phyloP scores from a whole-genome alignment of 495 filamentous ascomycete species.

The Poronia punctata region DNA sequence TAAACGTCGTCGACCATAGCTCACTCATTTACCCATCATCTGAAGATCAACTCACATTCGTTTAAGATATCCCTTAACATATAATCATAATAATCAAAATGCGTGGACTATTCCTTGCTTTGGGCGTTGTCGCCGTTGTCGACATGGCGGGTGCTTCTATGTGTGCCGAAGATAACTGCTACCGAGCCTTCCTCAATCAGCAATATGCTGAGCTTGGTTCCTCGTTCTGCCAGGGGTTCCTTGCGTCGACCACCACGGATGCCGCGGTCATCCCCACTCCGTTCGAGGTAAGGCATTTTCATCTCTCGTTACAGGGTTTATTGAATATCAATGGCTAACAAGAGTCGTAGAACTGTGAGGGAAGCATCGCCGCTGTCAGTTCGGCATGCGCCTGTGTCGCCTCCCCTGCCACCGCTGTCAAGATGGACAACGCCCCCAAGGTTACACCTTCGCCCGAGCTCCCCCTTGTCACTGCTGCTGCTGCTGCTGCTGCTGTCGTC shows the following conservation, averaged over 20 bases:
- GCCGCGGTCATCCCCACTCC: constrained; percentile 20
- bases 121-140: constrained; percentile 1
- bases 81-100: background rate
- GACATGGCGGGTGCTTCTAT: background rate
- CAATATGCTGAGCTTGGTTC: constrained; percentile 12
- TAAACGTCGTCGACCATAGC: too few species aligned
- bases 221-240: constrained; percentile 16
- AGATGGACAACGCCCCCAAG: background rate
- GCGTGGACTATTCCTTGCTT: background rate
- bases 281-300: constrained; percentile 5
- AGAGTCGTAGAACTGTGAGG: constrained; percentile 14
- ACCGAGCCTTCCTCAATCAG: constrained; percentile 19
- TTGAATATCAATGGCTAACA: background rate
- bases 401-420: constrained; percentile 13
- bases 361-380: constrained; percentile 9
- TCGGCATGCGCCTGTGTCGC: constrained; percentile 28
- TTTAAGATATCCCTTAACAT: background rate
- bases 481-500: background rate
- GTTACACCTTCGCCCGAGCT: constrained; percentile 1
- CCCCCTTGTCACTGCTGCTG: background rate
- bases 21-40: too few species aligned
- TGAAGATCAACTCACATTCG: background rate
- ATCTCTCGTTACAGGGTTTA: background rate
- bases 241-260: constrained; percentile 19
- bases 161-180: constrained; percentile 24